phyloP scores from a whole-genome alignment of 768 basidiomycete genomes.

The Sporobolomyces roseus region DNA sequence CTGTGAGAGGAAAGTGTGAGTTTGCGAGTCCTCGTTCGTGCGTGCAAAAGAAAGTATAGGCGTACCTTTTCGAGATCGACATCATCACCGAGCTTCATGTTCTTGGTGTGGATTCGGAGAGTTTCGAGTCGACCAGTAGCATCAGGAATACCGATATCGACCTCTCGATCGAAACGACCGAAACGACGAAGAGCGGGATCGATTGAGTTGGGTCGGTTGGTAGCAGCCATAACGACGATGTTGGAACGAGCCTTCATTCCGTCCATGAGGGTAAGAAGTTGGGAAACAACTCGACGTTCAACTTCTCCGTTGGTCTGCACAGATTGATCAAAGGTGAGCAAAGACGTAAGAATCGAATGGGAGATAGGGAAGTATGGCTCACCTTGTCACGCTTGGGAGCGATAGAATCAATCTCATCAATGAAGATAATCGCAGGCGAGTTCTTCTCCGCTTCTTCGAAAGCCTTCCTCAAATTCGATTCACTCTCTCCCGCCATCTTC shows the following conservation, averaged over 20 bases:
- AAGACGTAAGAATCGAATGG: background rate
- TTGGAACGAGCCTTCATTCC: constrained; percentile 91
- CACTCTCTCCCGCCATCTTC: constrained; percentile 99
- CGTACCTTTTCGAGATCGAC: constrained; percentile 86
- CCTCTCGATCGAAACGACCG: constrained; percentile 98
- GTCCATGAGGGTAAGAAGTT: constrained; percentile 97
- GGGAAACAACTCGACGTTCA: constrained; percentile 97
- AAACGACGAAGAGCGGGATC: constrained; percentile 98
- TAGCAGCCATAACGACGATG: constrained; percentile 99
- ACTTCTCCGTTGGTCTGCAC: constrained; percentile 95
- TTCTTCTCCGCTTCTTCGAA: constrained; percentile 99
- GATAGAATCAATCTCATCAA: constrained; percentile 98
- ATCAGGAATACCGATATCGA: constrained; percentile 98
- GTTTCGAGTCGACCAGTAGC: constrained; percentile 98
- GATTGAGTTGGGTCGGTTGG: constrained; percentile 97
- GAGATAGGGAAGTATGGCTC: constrained; percentile 25
- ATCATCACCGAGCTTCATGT: constrained; percentile 96
- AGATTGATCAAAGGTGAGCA: constrained; percentile 16
- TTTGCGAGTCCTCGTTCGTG: background rate
- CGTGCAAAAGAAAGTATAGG: background rate
- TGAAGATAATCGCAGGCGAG: constrained; percentile 98
- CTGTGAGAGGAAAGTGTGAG: constrained; percentile 50
- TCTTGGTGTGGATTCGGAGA: constrained; percentile 98
- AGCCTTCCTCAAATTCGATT: constrained; percentile 94
- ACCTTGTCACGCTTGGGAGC: constrained; percentile 99